Percentiles rank a stretch among this genome's conserved stretches.
Evolutionary conservation across 345 rosid genomes (phyloP).

Genomic region (Heritiera littoralis): DNA sequence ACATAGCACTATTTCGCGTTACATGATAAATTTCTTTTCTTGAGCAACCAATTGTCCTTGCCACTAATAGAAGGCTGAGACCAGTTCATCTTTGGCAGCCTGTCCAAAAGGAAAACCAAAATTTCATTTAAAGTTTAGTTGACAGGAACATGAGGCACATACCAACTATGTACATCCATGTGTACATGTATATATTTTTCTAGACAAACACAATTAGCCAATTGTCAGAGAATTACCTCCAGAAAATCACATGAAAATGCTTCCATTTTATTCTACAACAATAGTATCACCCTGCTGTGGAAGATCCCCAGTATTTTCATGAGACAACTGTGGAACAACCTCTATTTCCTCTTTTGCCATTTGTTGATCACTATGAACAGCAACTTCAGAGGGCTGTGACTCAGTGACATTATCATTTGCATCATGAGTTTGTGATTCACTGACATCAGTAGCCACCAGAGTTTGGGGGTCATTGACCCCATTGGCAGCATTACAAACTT

Average conservation of each 20-base stretch:
- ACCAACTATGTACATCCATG: neutral
- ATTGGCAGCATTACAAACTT: slow-evolving; percentile 16
- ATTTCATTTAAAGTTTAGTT: neutral
- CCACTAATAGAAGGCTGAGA: slow-evolving; percentile 7
- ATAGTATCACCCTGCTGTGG: slow-evolving; percentile 27
- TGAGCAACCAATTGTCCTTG: slow-evolving; percentile 14
- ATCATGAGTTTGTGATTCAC: slow-evolving; percentile 23
- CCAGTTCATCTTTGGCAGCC: slow-evolving; percentile 24
- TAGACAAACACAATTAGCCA: slow-evolving; percentile 9
- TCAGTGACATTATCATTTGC: slow-evolving; percentile 17
- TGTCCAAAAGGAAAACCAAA: slow-evolving; percentile 20
- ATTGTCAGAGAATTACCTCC: slow-evolving; percentile 28
- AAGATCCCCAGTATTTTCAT: slow-evolving; percentile 26
- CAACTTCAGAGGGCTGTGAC: slow-evolving; percentile 31
- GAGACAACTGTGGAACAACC: slow-evolving; percentile 28
- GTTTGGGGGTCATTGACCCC: slow-evolving; percentile 25
- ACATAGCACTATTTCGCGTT: slow-evolving; percentile 16
- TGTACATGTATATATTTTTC: neutral
- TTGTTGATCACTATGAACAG: slow-evolving; percentile 26
- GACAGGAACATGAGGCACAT: neutral
- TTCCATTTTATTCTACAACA: slow-evolving; percentile 23
- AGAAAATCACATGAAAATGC: slow-evolving; percentile 7
- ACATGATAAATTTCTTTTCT: slow-evolving; percentile 21
- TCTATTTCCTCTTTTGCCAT: slow-evolving; percentile 22
- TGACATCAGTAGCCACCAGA: slow-evolving; percentile 19